Conservation (phyloP, 768 basidiomycete genomes). For the Suillus weaverae region DNA sequence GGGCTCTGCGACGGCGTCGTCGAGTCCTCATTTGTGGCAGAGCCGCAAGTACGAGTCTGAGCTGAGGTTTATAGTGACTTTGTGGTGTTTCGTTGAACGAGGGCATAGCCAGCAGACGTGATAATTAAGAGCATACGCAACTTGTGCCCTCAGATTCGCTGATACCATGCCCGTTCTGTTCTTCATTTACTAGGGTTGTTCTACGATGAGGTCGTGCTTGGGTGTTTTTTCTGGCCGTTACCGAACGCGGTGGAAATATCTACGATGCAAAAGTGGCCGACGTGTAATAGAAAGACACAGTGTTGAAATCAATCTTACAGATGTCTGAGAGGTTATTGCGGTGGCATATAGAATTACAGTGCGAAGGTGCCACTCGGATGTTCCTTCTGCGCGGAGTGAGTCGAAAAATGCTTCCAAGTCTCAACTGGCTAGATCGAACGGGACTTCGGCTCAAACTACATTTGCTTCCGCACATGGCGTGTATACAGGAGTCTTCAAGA, state of each 20-base stretch:
- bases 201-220: background rate
- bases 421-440: too few relatives aligned
- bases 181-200: background rate
- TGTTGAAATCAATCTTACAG: too few relatives aligned
- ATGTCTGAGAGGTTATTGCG: too few relatives aligned
- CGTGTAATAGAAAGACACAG: too few relatives aligned
- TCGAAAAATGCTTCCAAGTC: too few relatives aligned
- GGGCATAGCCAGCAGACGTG: background rate
- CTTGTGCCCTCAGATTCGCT: background rate
- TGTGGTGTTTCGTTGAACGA: background rate
- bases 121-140: background rate
- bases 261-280: background rate
- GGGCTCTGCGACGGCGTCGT: background rate
- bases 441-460: too few relatives aligned
- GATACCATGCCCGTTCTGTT: background rate
- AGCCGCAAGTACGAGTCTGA: background rate
- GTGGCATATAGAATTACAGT: too few relatives aligned
- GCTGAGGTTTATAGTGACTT: background rate
- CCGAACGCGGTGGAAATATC: background rate
- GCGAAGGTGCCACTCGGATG: too few relatives aligned
- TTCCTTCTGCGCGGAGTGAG: too few relatives aligned
- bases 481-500: too few relatives aligned
- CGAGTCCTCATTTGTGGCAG: constrained; percentile 26
- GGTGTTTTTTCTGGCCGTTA: background rate
- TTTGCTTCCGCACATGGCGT: too few relatives aligned